These are phyloP conservation scores for Fusarium sp. DNA, from an alignment of 2,329 filamentous ascomycete species.

Conservation along the genomic window DNA sequence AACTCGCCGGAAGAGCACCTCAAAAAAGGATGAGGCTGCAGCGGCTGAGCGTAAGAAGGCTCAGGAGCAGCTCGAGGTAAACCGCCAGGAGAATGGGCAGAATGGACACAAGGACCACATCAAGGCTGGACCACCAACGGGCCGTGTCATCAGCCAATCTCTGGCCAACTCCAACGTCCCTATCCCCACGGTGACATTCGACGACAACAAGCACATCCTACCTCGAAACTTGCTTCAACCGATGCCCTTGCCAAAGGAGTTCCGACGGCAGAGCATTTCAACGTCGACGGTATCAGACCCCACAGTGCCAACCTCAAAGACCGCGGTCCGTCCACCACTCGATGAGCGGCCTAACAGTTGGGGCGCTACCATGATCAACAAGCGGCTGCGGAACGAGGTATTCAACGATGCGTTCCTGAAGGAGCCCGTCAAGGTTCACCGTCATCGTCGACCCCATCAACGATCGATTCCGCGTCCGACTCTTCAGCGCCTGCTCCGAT, in stretches of 20 bases:
- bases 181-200: conserved; percentile 90
- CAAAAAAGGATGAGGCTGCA: conserved; percentile 61
- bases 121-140: conserved; percentile 30
- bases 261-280: conserved; percentile 51
- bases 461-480: conserved; percentile 70
- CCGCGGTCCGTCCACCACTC: conserved; percentile 52
- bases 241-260: conserved; percentile 53
- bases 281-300: conserved; percentile 39
- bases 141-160: conserved; percentile 76
- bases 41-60: conserved; percentile 52
- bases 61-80: conserved; percentile 44
- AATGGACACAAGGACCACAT: conserved; percentile 16
- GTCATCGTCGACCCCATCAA: conserved; percentile 78
- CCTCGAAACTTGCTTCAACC: conserved; percentile 84
- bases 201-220: conserved; percentile 94
- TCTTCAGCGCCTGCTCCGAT: conserved; percentile 58
- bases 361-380: conserved; percentile 94
- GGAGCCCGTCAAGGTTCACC: conserved; percentile 83
- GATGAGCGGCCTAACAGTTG: conserved; percentile 75
- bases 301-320: conserved; percentile 9
- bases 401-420: conserved; percentile 92
- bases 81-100: conserved; percentile 33
- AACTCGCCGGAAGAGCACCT: conserved; percentile 71
- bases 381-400: conserved; percentile 87
- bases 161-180: conserved; percentile 73